Conservation (phyloP, 192 early-diverging fungal species). For the Coemansia sp. region DNA sequence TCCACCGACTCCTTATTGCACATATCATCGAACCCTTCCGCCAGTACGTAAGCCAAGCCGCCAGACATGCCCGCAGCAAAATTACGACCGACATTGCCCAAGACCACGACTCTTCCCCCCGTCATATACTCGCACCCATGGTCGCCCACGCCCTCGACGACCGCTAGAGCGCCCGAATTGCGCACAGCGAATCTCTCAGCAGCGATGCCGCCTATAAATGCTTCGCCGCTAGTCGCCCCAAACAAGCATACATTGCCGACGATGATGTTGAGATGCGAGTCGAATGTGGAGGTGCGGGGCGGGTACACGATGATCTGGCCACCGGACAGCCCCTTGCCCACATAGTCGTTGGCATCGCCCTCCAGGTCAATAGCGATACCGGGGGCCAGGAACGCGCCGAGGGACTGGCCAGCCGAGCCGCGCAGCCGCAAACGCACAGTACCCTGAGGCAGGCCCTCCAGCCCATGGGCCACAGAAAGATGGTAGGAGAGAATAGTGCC, state of each 20-base stretch:
- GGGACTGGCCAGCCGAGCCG: conserved; percentile 95
- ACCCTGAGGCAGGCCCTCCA: conserved; percentile 80
- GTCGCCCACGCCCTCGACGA: conserved; percentile 96
- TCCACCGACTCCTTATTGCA: conserved; percentile 94
- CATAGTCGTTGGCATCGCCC: conserved; percentile 99
- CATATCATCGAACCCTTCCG: conserved; percentile 63
- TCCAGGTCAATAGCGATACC: conserved; percentile 92
- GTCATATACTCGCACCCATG: conserved; percentile 99
- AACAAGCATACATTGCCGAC: conserved; percentile 98
- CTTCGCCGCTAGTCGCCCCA: conserved; percentile 90
- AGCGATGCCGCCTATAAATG: conserved; percentile 91
- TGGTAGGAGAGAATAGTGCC: conserved; percentile 93
- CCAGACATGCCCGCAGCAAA: conserved; percentile 99
- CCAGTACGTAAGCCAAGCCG: conserved; percentile 94
- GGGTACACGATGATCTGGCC: conserved; percentile 89
- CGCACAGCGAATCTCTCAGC: conserved; percentile 98
- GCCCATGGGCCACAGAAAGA: conserved; percentile 76
- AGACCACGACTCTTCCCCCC: conserved; percentile 88
- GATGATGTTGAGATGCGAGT: conserved; percentile 86
- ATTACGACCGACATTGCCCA: conserved; percentile 91
- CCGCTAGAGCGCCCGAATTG: conserved; percentile 96
- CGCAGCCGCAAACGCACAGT: conserved; percentile 84
- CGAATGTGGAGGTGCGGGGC: conserved; percentile 76
- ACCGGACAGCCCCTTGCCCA: conserved; percentile 97
- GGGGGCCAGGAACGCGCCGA: conserved; percentile 90